Percentiles rank a stretch among this genome's conserved stretches.
Conservation (phyloP, 1,284 basidiomycete genomes). For the Xerocomus subilludens region DNA sequence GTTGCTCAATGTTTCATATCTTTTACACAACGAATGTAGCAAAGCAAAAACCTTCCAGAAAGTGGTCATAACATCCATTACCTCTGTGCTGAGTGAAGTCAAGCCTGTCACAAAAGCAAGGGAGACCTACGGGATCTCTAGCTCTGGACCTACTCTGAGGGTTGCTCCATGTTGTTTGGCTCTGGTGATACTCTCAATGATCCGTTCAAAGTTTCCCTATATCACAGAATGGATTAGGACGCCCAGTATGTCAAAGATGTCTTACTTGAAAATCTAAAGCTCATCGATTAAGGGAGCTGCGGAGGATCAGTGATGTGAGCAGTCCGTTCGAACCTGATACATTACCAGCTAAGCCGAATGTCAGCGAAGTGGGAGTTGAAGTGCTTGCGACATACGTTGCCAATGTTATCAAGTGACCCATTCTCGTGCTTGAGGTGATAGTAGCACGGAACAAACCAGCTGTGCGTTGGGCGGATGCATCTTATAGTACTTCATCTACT, state of each 20-base stretch:
- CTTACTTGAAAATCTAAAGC: constrained; percentile 90
- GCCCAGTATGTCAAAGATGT: not conserved
- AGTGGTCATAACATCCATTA: constrained; percentile 96
- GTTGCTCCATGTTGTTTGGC: constrained; percentile 92
- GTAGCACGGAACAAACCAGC: no score
- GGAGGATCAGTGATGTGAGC: constrained; percentile 28
- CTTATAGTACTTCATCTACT: no score
- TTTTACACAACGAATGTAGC: not conserved
- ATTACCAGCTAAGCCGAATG: constrained; percentile 58
- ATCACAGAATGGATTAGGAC: not conserved
- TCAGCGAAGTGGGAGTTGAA: constrained; percentile 26
- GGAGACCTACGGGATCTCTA: constrained; percentile 90
- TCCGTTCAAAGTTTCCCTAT: constrained; percentile 93
- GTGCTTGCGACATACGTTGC: constrained; percentile 66
- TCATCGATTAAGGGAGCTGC: constrained; percentile 95
- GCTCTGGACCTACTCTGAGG: constrained; percentile 95
- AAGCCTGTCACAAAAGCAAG: not conserved
- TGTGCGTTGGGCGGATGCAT: no score
- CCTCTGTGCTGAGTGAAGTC: constrained; percentile 69
- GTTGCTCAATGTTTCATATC: constrained; percentile 22
- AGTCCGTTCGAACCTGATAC: constrained; percentile 4
- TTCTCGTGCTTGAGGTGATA: constrained; percentile 42
- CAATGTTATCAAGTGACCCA: constrained; percentile 86
- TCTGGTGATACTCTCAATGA: constrained; percentile 87
- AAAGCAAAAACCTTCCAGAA: constrained; percentile 75